Base-by-base conservation (phyloP, 805 yeast genomes). In the Saccharomycopsis amapae region DNA sequence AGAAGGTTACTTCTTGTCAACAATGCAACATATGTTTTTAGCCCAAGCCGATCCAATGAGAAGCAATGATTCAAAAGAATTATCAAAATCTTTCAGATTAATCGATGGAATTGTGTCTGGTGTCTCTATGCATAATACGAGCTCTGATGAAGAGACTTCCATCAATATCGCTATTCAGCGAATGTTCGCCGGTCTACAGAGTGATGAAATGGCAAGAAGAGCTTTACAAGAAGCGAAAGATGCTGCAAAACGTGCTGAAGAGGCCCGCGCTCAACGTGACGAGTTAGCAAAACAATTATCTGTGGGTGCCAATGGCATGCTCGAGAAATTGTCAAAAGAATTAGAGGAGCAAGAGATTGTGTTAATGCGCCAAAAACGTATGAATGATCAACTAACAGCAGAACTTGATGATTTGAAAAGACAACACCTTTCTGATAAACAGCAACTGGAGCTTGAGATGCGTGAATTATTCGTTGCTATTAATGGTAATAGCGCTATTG, bases 381-480 rank as follows among this genome's bases (percentile, higher is more conserved):
- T 72, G 45, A 70, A 76, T 41, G 77, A 72, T 63, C 48, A 73
- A 67, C 22, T 54, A 62, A 12, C 62, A 71, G 3, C 60, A 67
- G 25, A 70, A 67, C 5, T 62, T 65, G 44, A 73, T 72, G 18
- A 68, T 64, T 42, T 66, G 65, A 52, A 54, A 66, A 40, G 35
- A 37, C 34, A 49, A 40, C 51, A 59, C 49, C 51, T 83, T 24
- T 55, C 74, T 12, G 90, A 83, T 53, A 81, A 81, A 55, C 88
- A 83, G 55, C 78, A 79, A 52, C 87, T 79, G 56, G 90, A 84
- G 56, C 66, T 80, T 9, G 90, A 84, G 57, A 75, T 82, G 76
- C 67, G 93, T 49, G 88, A 83, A 56, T 72, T 84, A 65, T 59
- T 83, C 32, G 72, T 85, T 20, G 66, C 79, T 61, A 60, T 82